phyloP scores from a whole-genome alignment of 176 grass and related monocot genomes.

The Thinopyrum elongatum region DNA sequence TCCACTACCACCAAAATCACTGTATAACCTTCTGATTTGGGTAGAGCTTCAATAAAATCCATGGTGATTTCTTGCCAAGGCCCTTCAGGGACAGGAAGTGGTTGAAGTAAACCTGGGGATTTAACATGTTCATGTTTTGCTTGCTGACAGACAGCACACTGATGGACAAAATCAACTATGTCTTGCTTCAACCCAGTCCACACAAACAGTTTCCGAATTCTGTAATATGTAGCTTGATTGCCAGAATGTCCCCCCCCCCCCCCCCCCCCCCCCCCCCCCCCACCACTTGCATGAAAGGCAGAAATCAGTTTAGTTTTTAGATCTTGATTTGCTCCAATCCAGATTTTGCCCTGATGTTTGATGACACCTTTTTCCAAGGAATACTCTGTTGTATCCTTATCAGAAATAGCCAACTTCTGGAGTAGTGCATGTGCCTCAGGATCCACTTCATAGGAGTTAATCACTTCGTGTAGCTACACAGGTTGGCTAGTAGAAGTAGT shows the following conservation, averaged over 20 bases:
- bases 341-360: not conserved
- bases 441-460: not conserved
- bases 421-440: fast-evolving
- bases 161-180: not conserved
- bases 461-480: not conserved
- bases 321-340: not conserved
- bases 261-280: no score
- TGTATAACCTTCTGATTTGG: not conserved
- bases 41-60: not conserved
- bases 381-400: not conserved
- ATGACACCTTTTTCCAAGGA: not conserved
- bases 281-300: not conserved
- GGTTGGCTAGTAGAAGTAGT: not conserved
- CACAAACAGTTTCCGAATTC: not conserved
- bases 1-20: not conserved
- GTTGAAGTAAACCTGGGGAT: not conserved
- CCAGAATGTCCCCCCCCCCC: no score
- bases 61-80: not conserved
- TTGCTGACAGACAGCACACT: not conserved
- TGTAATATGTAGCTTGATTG: not conserved
- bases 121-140: not conserved
- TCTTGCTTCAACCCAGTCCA: not conserved
- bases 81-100: not conserved
- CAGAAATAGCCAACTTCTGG: not conserved
- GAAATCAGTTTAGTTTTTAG: not conserved